Evolutionary conservation across 2,329 filamentous ascomycete species (phyloP).

Genomic region (Pseudogymnoascus sp.): DNA sequence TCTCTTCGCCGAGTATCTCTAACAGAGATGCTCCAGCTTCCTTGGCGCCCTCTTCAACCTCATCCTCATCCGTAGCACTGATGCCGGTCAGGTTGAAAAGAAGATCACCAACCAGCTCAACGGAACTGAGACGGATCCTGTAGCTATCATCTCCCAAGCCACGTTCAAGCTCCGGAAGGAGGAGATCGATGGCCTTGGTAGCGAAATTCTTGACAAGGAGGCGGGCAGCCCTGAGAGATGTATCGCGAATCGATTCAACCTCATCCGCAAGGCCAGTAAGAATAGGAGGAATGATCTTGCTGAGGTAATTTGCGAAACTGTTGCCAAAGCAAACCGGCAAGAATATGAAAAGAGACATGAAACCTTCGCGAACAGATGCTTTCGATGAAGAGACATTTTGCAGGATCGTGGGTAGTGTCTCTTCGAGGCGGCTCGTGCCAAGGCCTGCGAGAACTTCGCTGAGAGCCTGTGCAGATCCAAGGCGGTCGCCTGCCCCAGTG

Average conservation of each 20-base stretch:
- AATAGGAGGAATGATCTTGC: slow-evolving; percentile 91
- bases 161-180: slow-evolving; percentile 89
- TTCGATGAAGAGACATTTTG: slow-evolving; percentile 93
- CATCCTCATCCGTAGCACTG: slow-evolving; percentile 69
- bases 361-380: slow-evolving; percentile 85
- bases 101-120: slow-evolving; percentile 92
- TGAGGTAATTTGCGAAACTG: slow-evolving; percentile 93
- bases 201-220: slow-evolving; percentile 98
- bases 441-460: slow-evolving; percentile 93
- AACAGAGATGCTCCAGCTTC: slow-evolving; percentile 90
- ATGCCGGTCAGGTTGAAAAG: slow-evolving; percentile 97
- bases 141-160: slow-evolving; percentile 96
- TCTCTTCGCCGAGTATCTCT: slow-evolving; percentile 90
- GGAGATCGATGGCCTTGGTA: slow-evolving; percentile 83
- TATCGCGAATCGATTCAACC: slow-evolving; percentile 91
- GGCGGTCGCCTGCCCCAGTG: slow-evolving; percentile 87
- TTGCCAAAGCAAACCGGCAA: slow-evolving; percentile 98
- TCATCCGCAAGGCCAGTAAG: slow-evolving; percentile 91
- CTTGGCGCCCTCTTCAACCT: slow-evolving; percentile 68
- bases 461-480: slow-evolving; percentile 93
- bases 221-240: slow-evolving; percentile 86
- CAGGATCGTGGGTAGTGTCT: slow-evolving; percentile 89
- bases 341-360: slow-evolving; percentile 99
- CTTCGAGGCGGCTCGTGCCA: slow-evolving; percentile 85
- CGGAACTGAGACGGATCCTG: slow-evolving; percentile 94